Conservation (phyloP, 1,284 basidiomycete species). For the Puccinia horiana region DNA sequence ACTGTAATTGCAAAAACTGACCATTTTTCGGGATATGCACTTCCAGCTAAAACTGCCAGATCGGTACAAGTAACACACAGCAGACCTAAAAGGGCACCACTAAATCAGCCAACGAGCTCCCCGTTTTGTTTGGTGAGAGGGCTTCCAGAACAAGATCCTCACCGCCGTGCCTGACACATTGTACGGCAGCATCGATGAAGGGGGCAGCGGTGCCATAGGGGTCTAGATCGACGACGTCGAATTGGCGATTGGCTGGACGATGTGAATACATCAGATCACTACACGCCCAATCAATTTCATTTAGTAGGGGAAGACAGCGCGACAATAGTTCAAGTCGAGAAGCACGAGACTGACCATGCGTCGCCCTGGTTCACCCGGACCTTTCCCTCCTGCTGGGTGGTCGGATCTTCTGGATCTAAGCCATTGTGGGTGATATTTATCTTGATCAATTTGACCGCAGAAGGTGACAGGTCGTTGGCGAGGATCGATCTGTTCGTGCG, state of each 20-base stretch:
- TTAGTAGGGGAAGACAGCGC: too few relatives aligned
- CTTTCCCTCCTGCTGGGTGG: conserved; percentile 61
- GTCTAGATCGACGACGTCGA: conserved; percentile 93
- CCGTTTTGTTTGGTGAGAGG: neutral
- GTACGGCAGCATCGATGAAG: conserved; percentile 96
- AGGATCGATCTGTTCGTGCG: conserved; percentile 70
- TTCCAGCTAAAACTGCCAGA: conserved; percentile 85
- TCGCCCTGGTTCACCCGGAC: conserved; percentile 84
- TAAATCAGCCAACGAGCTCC: neutral
- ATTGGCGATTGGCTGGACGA: conserved; percentile 70
- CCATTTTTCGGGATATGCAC: conserved; percentile 97
- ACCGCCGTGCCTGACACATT: conserved; percentile 84
- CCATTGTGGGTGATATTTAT: conserved; percentile 88
- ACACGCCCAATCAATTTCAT: neutral
- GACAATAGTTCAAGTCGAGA: too few relatives aligned
- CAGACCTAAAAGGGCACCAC: conserved; percentile 66
- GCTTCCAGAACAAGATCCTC: conserved; percentile 53
- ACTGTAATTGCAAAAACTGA: conserved; percentile 57
- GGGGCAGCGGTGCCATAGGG: conserved; percentile 97
- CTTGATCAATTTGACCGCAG: conserved; percentile 81
- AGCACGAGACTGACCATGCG: conserved; percentile 70
- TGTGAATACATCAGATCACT: conserved; percentile 90
- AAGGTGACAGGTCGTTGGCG: conserved; percentile 86
- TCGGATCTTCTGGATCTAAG: conserved; percentile 62
- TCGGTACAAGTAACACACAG: conserved; percentile 97